A percentile compares a stretch with the other conserved stretches of the same genome.
These are phyloP conservation scores for Alternaria arbusti DNA, from an alignment of 2,329 filamentous ascomycete species.

Conservation along the genomic window DNA sequence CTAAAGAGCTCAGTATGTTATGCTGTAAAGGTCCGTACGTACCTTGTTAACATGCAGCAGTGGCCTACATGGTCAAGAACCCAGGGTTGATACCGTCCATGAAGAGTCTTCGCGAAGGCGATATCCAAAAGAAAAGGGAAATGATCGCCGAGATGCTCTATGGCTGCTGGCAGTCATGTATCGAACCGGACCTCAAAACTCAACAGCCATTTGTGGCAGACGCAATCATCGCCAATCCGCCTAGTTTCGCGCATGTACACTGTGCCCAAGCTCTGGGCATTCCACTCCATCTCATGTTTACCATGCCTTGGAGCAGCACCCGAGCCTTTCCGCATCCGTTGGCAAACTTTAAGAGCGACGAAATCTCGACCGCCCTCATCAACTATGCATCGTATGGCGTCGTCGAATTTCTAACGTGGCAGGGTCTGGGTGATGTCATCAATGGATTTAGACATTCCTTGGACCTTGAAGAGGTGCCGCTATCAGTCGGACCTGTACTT, in stretches of 20 bases:
- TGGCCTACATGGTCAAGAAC: slow-evolving; percentile 60
- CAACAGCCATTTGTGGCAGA: slow-evolving; percentile 77
- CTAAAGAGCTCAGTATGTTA: slow-evolving; percentile 42
- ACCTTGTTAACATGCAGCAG: background rate
- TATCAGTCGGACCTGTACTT: slow-evolving; percentile 43
- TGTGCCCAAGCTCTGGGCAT: slow-evolving; percentile 74
- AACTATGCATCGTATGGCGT: slow-evolving; percentile 57
- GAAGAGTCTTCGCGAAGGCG: slow-evolving; percentile 29
- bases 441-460: slow-evolving; percentile 52
- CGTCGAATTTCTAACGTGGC: slow-evolving; percentile 59
- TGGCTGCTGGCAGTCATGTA: slow-evolving; percentile 38
- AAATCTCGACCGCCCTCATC: slow-evolving; percentile 40
- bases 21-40: background rate
- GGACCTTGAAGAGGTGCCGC: slow-evolving; percentile 48
- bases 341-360: slow-evolving; percentile 52
- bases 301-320: slow-evolving; percentile 59
- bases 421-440: slow-evolving; percentile 57
- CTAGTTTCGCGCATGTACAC: slow-evolving; percentile 77
- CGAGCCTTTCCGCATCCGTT: slow-evolving; percentile 57
- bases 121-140: slow-evolving; percentile 40
- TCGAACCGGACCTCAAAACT: slow-evolving; percentile 43
- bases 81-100: slow-evolving; percentile 47
- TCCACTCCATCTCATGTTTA: slow-evolving; percentile 77
- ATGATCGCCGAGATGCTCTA: slow-evolving; percentile 34
- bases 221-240: slow-evolving; percentile 77